Conservation (phyloP, 2,329 filamentous ascomycete genomes). For the Hypomyces rosellus region DNA sequence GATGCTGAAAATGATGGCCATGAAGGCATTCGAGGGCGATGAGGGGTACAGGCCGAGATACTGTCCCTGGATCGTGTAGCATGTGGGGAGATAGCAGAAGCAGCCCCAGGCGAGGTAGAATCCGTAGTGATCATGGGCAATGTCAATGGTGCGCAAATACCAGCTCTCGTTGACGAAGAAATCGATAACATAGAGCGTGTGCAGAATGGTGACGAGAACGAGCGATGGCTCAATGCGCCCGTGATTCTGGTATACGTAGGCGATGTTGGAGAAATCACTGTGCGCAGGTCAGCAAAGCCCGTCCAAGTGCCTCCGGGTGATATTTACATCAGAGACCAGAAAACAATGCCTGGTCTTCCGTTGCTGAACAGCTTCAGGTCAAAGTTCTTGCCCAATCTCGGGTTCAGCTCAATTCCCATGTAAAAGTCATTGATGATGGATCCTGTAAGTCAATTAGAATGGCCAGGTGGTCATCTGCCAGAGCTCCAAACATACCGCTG, state of each 20-base stretch:
- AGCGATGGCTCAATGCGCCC: conserved; percentile 31
- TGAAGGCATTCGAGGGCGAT: conserved; percentile 21
- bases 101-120: conserved; percentile 41
- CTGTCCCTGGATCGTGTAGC: conserved; percentile 43
- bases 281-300: no score
- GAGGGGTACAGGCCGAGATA: conserved; percentile 37
- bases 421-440: conserved; percentile 37
- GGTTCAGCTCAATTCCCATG: conserved; percentile 42
- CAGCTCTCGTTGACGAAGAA: conserved; percentile 45
- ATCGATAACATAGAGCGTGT: conserved; percentile 39
- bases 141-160: conserved; percentile 42
- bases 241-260: conserved; percentile 35
- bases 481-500: conserved; percentile 24
- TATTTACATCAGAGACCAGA: conserved; percentile 40
- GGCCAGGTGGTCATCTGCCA: not conserved
- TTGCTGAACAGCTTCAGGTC: conserved; percentile 44
- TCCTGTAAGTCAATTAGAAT: conserved; percentile 16
- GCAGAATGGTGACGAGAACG: conserved; percentile 37
- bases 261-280: conserved; percentile 23
- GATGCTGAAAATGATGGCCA: conserved; percentile 16
- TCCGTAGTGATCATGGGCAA: conserved; percentile 38
- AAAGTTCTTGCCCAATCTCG: conserved; percentile 33
- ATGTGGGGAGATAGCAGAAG: conserved; percentile 37
- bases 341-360: conserved; percentile 40
- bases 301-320: no score